Evolutionary conservation across 768 basidiomycete genomes (phyloP).

Genomic region (Lactifluus echinatus): DNA sequence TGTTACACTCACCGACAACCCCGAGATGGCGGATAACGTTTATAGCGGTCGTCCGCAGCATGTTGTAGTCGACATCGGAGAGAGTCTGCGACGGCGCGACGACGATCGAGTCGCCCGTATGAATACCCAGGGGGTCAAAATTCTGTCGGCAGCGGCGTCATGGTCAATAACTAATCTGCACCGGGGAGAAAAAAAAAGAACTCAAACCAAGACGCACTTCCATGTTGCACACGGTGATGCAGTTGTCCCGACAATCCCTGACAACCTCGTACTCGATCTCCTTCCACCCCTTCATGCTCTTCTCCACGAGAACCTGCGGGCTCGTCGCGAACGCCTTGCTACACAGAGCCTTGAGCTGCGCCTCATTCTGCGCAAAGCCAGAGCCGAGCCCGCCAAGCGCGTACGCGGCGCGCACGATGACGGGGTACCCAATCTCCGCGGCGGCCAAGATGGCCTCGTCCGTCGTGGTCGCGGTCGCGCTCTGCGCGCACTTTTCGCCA

Average conservation of each 20-base stretch:
- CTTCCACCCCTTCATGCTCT: constrained; percentile 99
- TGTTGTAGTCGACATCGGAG: constrained; percentile 98
- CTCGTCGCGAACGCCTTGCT: constrained; percentile 95
- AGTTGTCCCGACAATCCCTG: constrained; percentile 94
- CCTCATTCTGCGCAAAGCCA: constrained; percentile 92
- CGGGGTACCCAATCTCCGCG: constrained; percentile 79
- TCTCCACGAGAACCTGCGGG: constrained; percentile 98
- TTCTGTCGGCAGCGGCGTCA: constrained; percentile 53
- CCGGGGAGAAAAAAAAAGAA: not conserved
- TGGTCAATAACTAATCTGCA: not conserved
- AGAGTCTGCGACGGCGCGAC: constrained; percentile 96
- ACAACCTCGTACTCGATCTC: constrained; percentile 99
- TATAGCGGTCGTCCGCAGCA: constrained; percentile 96
- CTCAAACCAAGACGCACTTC: constrained; percentile 69
- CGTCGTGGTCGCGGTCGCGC: constrained; percentile 73
- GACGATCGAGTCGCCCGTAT: constrained; percentile 98
- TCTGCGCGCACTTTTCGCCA: constrained; percentile 91
- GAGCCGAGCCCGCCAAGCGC: constrained; percentile 93
- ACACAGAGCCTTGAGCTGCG: constrained; percentile 81
- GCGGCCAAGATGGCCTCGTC: constrained; percentile 85
- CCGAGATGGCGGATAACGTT: constrained; percentile 98
- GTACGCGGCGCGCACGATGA: constrained; percentile 95
- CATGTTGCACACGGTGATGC: constrained; percentile 99
- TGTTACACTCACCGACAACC: constrained; percentile 97
- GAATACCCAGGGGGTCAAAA: constrained; percentile 97